Base-by-base conservation (phyloP, 2,329 filamentous ascomycete species). In the Aspergillus sp. region DNA sequence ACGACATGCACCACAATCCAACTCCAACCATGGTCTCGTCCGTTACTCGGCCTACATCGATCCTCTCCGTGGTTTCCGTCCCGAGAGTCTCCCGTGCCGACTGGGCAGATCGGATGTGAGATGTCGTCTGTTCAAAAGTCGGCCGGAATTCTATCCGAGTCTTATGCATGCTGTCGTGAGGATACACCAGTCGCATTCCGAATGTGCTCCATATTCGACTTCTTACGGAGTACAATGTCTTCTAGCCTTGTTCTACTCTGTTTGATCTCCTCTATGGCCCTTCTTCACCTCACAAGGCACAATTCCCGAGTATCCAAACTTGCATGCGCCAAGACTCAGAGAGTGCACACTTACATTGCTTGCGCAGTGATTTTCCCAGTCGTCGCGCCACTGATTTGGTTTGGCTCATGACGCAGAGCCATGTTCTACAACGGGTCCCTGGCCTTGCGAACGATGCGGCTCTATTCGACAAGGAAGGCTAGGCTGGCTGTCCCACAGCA, bases 51-150 rank as follows among this genome's bases (percentile, higher is more conserved):
- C 33, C 24, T 33, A 10, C 14, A 17, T 35, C 16, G 6, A 26
- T 36, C 17, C 5, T 22, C 1, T 22, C 26, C 50, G 52, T 47
- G 54, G 53, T 48, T 53, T 49, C 55, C 50, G 49, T 49, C 36
- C 49, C 48, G 56, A 40, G 16, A n/a, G 14, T 8, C 16, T 11
- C 35, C 16, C 35, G 11, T 17, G 14, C 16, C 35, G 14, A 17
- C 16, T 17, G 17, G 24, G 20, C 24, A 8, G 17, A 43, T 32
- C 13, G 16, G 16, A n/a, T 14, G 30, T 17, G 40, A 42, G 40
- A 42, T 7, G 40, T 30, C 26, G 26, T 24, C 40, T 2, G 40
- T 22, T 42, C 17, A 13, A 22, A 42, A 42, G 16, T 17, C 19
- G 11, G 40, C 40, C 40, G 35, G 5, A 38, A n/a, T 38, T 38